Percentiles rank a stretch among this genome's conserved stretches.
Conservation (phyloP, 345 rosid species). For the Psidium friedrichsthalianum region DNA sequence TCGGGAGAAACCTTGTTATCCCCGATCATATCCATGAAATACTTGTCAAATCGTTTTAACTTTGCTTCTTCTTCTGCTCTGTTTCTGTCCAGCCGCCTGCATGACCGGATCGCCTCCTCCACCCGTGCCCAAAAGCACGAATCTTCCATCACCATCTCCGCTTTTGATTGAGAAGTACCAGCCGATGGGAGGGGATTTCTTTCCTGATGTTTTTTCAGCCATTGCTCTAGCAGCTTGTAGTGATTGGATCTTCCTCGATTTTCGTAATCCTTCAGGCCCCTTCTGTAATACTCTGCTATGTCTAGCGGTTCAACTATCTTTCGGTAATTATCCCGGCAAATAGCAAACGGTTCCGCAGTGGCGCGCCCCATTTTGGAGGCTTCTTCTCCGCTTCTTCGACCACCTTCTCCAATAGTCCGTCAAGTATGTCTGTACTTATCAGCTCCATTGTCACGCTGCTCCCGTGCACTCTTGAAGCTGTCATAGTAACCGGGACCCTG, state of each 20-base stretch:
- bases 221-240: conserved; percentile 30
- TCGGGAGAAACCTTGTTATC: background rate
- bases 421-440: conserved; percentile 14
- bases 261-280: conserved; percentile 10
- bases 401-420: conserved; percentile 17
- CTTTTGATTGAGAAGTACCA: background rate
- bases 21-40: background rate
- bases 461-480: background rate
- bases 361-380: conserved; percentile 27
- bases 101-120: conserved; percentile 40
- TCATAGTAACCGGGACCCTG: conserved; percentile 41
- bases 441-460: background rate
- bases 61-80: background rate
- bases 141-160: conserved; percentile 24
- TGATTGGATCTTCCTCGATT: conserved; percentile 33
- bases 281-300: conserved; percentile 38
- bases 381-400: conserved; percentile 38
- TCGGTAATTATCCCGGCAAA: conserved; percentile 35
- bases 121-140: conserved; percentile 80
- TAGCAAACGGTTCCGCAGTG: conserved; percentile 21
- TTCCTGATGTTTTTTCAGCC: conserved; percentile 10
- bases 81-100: background rate
- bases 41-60: background rate
- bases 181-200: background rate
- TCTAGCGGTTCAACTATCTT: conserved; percentile 74